Conservation (phyloP, 2,329 filamentous ascomycete species). For the Diaporthe destruens region DNA sequence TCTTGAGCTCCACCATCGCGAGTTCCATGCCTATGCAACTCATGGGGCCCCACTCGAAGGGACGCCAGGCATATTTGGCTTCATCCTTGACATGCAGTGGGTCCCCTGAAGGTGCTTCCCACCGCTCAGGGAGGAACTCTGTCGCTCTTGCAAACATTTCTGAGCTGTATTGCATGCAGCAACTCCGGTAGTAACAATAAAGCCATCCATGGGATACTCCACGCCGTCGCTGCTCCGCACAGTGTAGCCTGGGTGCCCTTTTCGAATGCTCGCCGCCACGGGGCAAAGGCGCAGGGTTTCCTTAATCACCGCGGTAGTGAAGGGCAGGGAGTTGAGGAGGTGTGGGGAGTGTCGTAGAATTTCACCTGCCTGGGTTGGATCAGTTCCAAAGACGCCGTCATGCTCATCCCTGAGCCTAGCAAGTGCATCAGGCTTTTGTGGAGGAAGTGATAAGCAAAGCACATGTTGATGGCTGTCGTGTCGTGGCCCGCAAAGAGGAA, state of each 20-base stretch:
- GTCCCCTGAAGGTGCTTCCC: constrained; percentile 49
- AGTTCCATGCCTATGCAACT: constrained; percentile 54
- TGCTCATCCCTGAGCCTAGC: constrained; percentile 47
- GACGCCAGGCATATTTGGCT: constrained; percentile 47
- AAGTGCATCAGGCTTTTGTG: constrained; percentile 46
- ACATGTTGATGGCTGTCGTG: constrained; percentile 34
- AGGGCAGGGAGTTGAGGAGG: constrained; percentile 62
- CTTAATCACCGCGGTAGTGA: constrained; percentile 65
- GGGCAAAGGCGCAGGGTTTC: constrained; percentile 67
- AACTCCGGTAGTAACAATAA: constrained; percentile 43
- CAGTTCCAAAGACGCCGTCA: constrained; percentile 45
- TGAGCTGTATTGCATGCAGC: constrained; percentile 49
- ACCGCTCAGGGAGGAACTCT: constrained; percentile 59
- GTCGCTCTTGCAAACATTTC: constrained; percentile 53
- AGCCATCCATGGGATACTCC: constrained; percentile 53
- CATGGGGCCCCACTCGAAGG: constrained; percentile 55
- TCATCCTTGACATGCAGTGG: constrained; percentile 44
- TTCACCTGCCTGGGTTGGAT: constrained; percentile 50
- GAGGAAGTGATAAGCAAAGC: constrained; percentile 39
- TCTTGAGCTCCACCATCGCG: constrained; percentile 52
- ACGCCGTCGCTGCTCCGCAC: constrained; percentile 51
- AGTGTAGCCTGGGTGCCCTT: constrained; percentile 48
- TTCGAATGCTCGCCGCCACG: constrained; percentile 56
- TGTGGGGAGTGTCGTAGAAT: constrained; percentile 55
- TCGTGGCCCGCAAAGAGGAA: constrained; percentile 46